Evolutionary conservation across 768 basidiomycete genomes (phyloP), one percentile per base, ranked within the genome.

Genomic region (Nidularia pulvinata): DNA sequence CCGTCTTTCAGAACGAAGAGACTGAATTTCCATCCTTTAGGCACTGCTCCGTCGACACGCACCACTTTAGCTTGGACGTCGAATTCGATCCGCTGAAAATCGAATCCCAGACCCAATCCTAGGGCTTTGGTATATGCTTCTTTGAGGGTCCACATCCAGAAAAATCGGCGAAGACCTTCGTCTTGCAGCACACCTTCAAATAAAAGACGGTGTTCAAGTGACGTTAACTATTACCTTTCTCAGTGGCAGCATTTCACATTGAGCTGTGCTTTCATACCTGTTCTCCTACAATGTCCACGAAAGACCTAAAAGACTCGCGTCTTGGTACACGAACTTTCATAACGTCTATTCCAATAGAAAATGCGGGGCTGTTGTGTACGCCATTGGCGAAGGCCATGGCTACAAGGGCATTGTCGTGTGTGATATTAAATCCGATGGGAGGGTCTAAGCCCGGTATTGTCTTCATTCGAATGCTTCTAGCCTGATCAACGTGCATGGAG

Each of bases 101-200:
- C 88, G 63, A 93, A 93, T 1, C 91, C 87, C 11, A 95, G 79
- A 0, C 93, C 93, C 34, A 88, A 64, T 0, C 93, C 93, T 34
- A 94, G 77, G 2, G 91, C 90, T 70, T 95, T 95, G 5, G 90
- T 92, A 66, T 93, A 94, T 3, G 93, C 92, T 66, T 95, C 93
- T 69, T 95, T 95, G 65, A 91, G 69, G 6, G 93, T 93, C 93
- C 93, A 95, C 57, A 92, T 82, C 78, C 86, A 86, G 62, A 88
- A 91, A 66, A 94, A 89, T 13, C 74, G 71, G 44, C 74, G 72
- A n/a, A 89, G 69, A 2, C 77, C 80, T 55, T 86, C 83, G 6
- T 69, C 63, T 54, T 78, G 66, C 30, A 81, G 67, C 6, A 78
- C 61, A 7, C 75, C 71, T 14, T 72, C 65, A 48, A 72, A 63